These are phyloP conservation scores for Cymbidium sinense DNA, from an alignment of 106 monocot species.

Conservation along the genomic window DNA sequence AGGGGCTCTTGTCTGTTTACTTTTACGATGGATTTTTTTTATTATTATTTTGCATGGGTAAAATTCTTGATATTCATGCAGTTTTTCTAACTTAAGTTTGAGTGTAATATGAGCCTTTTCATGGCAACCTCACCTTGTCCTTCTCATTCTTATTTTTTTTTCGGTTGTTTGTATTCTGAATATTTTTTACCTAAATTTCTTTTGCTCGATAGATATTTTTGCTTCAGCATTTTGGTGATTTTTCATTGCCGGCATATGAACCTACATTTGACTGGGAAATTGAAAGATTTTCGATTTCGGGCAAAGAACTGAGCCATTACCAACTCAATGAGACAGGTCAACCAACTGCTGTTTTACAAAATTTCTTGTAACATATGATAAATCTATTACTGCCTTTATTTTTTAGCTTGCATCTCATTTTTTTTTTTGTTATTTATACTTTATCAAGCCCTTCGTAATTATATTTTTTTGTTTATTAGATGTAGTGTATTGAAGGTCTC, in stretches of 20 bases:
- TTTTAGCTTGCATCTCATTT: not conserved
- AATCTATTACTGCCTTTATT: not conserved
- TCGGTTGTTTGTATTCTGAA: not conserved
- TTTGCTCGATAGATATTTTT: not conserved
- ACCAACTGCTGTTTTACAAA: not conserved
- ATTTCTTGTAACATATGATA: not conserved
- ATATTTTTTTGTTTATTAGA: not conserved
- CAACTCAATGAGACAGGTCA: conserved; percentile 57
- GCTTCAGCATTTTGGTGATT: conserved; percentile 79
- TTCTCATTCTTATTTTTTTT: not conserved
- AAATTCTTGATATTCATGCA: too few relatives aligned
- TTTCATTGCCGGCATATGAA: conserved; percentile 91
- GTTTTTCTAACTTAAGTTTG: too few relatives aligned
- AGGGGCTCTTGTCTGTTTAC: too few relatives aligned
- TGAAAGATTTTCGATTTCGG: conserved; percentile 89
- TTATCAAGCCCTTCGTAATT: not conserved
- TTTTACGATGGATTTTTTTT: too few relatives aligned
- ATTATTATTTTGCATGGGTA: too few relatives aligned
- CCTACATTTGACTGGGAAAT: conserved; percentile 98
- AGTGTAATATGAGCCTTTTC: too few relatives aligned
- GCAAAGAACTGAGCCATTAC: conserved; percentile 69
- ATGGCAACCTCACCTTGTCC: not conserved
- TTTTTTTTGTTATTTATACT: too few relatives aligned
- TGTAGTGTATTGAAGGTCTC: conserved; percentile 82
- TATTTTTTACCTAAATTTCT: not conserved